A percentile compares a stretch with the other conserved stretches of the same genome.
Conservation (phyloP, 306 rosid species). For the peach (Prunus persica) region DNA sequence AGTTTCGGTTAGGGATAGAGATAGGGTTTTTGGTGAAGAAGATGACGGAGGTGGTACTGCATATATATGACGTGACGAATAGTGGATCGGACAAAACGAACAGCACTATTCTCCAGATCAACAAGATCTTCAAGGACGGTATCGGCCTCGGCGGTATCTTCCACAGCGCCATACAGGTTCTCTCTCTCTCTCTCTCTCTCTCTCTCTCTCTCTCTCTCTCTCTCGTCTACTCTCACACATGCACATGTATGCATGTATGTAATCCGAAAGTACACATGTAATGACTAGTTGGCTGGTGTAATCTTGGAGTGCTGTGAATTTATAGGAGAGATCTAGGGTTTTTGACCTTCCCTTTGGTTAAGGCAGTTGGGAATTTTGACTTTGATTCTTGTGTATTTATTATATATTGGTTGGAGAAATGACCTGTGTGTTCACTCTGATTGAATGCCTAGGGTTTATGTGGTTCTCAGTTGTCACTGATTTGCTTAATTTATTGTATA, state of each 20-base stretch:
- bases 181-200: neutral
- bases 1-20: slow-evolving; percentile 5
- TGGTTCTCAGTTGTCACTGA: neutral
- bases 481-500: neutral
- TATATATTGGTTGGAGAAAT: slow-evolving; percentile 2
- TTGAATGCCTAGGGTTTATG: neutral
- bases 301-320: slow-evolving; percentile 12
- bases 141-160: slow-evolving; percentile 97
- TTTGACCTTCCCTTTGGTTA: neutral
- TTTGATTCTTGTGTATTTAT: neutral
- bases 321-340: slow-evolving; percentile 35
- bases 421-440: slow-evolving; percentile 1
- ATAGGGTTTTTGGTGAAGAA: slow-evolving; percentile 25
- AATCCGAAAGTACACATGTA: neutral
- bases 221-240: neutral
- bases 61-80: slow-evolving; percentile 90
- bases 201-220: neutral
- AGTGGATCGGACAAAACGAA: slow-evolving; percentile 99
- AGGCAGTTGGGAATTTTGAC: slow-evolving; percentile 4
- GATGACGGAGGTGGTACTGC: slow-evolving; percentile 83
- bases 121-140: slow-evolving; percentile 97
- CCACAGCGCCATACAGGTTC: slow-evolving; percentile 97
- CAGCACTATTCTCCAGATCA: slow-evolving; percentile 90
- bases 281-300: slow-evolving; percentile 11
- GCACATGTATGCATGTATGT: neutral